Percentiles rank a stretch among this genome's conserved stretches.
These are phyloP conservation scores for Nannizzia gypsea DNA, from an alignment of 2,329 filamentous ascomycete genomes.

Conservation along the genomic window DNA sequence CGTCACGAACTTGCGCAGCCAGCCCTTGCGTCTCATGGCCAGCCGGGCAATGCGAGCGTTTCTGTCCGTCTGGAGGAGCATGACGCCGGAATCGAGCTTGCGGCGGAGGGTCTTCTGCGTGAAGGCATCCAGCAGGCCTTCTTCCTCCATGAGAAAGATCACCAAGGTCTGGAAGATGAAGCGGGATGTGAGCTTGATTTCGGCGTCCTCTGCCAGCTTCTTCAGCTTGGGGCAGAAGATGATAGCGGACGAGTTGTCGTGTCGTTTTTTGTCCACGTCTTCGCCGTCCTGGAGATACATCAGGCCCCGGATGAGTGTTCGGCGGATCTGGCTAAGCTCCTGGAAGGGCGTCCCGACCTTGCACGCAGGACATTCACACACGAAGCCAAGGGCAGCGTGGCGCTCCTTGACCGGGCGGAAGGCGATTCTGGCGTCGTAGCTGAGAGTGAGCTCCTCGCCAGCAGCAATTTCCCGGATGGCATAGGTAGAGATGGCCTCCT, in stretches of 20 bases:
- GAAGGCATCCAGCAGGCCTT: conserved; percentile 13
- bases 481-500: conserved; percentile 11
- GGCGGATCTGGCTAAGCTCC: conserved; percentile 9
- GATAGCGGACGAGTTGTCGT: not conserved
- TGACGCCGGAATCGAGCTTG: conserved; percentile 4
- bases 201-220: conserved; percentile 8
- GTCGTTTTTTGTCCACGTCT: not conserved
- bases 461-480: conserved; percentile 15
- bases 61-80: conserved; percentile 11
- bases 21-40: conserved; percentile 13
- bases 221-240: conserved; percentile 7
- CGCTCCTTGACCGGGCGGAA: conserved; percentile 4
- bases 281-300: conserved; percentile 4
- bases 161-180: conserved; percentile 10
- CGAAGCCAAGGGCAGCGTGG: conserved; percentile 8
- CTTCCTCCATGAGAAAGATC: conserved; percentile 9
- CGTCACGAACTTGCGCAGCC: conserved; percentile 12
- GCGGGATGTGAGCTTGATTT: conserved; percentile 7
- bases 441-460: conserved; percentile 19
- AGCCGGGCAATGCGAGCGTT: conserved; percentile 12
- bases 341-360: not conserved
- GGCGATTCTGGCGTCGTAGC: conserved; percentile 6
- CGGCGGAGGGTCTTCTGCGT: not conserved
- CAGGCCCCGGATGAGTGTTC: conserved; percentile 7
- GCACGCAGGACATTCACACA: conserved; percentile 10